Conservation (phyloP, 2,329 filamentous ascomycete genomes). For the Hawksworthiomyces lignivorus region DNA sequence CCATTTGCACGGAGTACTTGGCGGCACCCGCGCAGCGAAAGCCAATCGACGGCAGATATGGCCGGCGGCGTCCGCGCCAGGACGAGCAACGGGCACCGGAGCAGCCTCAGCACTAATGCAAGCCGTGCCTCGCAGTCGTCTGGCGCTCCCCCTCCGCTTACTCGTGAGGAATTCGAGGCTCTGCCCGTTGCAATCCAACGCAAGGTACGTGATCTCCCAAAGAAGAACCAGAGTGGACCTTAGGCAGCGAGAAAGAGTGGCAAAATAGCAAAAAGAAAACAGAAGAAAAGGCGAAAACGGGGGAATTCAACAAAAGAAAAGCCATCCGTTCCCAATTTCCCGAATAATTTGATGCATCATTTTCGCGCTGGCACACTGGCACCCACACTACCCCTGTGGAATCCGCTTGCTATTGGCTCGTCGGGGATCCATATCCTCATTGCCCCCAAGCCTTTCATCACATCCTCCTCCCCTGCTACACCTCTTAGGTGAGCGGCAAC, state of each 20-base stretch:
- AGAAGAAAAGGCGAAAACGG: not conserved
- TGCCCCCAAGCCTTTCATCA: no score
- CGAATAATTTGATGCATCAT: no score
- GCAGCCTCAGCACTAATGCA: constrained; percentile 9
- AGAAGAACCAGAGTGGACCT: not conserved
- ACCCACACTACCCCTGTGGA: no score
- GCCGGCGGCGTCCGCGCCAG: not conserved
- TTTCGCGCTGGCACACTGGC: no score
- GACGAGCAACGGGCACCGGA: constrained; percentile 4
- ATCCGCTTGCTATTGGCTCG: no score
- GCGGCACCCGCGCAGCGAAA: constrained; percentile 2
- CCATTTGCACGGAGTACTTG: constrained; percentile 7
- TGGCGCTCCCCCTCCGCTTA: constrained; percentile 20
- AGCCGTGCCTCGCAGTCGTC: constrained; percentile 18
- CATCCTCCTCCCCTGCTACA: no score
- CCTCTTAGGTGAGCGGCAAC: no score
- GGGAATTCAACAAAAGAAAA: no score
- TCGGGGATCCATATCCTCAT: no score
- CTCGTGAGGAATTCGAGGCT: constrained; percentile 42
- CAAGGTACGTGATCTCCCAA: constrained; percentile 31
- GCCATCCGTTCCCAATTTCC: no score
- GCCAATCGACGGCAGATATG: not conserved
- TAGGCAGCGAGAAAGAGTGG: not conserved
- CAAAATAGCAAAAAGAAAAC: no score
- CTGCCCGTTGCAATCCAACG: constrained; percentile 41